A percentile compares a stretch with the other conserved stretches of the same genome.
phyloP scores from a whole-genome alignment of 306 rosid species.

The Dicorynia guianensis region DNA sequence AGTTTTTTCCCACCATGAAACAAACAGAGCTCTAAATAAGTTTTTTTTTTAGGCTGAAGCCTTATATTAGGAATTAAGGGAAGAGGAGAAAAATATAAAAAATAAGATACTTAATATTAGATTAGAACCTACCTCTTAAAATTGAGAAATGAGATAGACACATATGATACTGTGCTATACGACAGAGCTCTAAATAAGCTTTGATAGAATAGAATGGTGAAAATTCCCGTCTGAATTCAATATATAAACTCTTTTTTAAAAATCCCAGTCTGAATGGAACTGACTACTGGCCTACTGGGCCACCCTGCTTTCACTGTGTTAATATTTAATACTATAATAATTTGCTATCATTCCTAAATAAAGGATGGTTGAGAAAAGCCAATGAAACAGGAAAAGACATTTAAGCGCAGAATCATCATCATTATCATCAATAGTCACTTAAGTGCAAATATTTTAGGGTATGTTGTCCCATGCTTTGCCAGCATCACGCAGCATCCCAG shows the following conservation, averaged over 20 bases:
- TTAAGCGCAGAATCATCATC: neutral
- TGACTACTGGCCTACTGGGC: neutral
- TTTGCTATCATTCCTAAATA: neutral
- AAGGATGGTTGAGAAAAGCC: neutral
- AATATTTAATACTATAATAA: neutral
- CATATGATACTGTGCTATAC: too few species aligned
- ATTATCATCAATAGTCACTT: neutral
- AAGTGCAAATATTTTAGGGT: slow-evolving; percentile 41
- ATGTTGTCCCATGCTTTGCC: slow-evolving; percentile 46
- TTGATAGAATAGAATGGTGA: neutral
- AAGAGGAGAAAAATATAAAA: too few species aligned
- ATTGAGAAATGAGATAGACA: too few species aligned
- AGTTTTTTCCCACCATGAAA: too few species aligned
- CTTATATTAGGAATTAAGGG: too few species aligned
- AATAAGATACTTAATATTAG: too few species aligned
- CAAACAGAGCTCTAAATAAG: too few species aligned
- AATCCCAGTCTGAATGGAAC: slow-evolving; percentile 5
- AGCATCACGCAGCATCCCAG: slow-evolving; percentile 62
- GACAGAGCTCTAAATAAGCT: too few species aligned
- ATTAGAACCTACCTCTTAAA: too few species aligned
- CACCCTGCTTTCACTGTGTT: neutral
- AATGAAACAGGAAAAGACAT: slow-evolving; percentile 12
- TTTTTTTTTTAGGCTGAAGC: too few species aligned
- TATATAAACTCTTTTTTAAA: too few species aligned
- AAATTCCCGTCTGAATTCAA: neutral